phyloP scores from a whole-genome alignment of 371 early-diverging fungal species.

The Apophysomyces variabilis region DNA sequence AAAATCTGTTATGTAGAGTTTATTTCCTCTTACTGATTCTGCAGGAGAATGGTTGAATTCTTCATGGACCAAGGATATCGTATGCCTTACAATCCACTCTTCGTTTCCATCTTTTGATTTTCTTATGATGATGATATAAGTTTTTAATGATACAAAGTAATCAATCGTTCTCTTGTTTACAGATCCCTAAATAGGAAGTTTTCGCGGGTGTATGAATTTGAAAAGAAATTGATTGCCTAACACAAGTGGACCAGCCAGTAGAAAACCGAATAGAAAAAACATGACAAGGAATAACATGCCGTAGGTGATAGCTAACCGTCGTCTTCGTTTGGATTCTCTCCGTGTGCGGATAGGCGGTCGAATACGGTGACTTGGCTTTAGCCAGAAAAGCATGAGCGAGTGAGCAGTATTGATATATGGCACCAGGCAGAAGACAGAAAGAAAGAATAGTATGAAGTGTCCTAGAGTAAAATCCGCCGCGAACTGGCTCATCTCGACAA shows the following conservation, averaged over 20 bases:
- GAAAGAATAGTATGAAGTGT: conserved; percentile 74
- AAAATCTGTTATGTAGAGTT: too few relatives aligned
- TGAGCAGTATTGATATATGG: conserved; percentile 80
- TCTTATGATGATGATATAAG: background rate
- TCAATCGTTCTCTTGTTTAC: background rate
- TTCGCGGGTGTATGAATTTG: conserved; percentile 27
- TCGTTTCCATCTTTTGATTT: too few relatives aligned
- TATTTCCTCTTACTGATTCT: too few relatives aligned
- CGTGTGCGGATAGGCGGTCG: conserved; percentile 79
- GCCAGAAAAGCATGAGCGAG: conserved; percentile 87
- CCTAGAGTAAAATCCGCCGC: conserved; percentile 79
- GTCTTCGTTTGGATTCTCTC: conserved; percentile 61
- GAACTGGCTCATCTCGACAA: conserved; percentile 86
- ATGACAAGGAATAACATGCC: conserved; percentile 71
- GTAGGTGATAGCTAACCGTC: conserved; percentile 66
- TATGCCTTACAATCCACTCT: too few relatives aligned
- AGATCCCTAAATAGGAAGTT: conserved; percentile 30
- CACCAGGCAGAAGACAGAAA: conserved; percentile 72
- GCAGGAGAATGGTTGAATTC: too few relatives aligned
- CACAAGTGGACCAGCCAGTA: conserved; percentile 68
- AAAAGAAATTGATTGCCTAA: conserved; percentile 29
- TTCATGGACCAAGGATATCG: too few relatives aligned
- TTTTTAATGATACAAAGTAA: conserved; percentile 5
- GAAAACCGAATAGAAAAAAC: conserved; percentile 59
- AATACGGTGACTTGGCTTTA: conserved; percentile 80